Conservation (phyloP, 495 filamentous ascomycete species). For the Neurospora sp. region DNA sequence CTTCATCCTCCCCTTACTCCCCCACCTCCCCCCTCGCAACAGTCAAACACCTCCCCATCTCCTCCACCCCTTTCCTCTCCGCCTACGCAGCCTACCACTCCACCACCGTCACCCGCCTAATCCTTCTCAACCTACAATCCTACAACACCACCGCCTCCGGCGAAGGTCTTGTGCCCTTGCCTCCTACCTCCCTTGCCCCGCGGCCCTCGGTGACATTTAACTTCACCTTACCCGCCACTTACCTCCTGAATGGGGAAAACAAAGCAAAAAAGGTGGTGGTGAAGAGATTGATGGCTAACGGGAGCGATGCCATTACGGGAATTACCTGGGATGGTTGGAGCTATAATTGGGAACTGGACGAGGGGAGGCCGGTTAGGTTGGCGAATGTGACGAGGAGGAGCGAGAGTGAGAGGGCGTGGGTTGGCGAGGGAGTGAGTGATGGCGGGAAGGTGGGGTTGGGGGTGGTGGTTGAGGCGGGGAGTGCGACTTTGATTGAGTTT, state of each 20-base stretch:
- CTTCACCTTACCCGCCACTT: constrained; percentile 22
- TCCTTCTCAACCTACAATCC: constrained; percentile 48
- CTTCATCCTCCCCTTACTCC: constrained; percentile 12
- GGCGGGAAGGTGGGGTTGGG: constrained; percentile 35
- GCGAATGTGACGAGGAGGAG: constrained; percentile 40
- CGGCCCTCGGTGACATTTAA: constrained; percentile 27
- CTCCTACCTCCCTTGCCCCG: constrained; percentile 19
- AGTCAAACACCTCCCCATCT: constrained; percentile 35
- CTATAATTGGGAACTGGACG: constrained; percentile 51
- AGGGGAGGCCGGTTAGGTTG: constrained; percentile 46
- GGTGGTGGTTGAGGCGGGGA: constrained; percentile 35
- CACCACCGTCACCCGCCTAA: constrained; percentile 34
- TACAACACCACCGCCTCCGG: constrained; percentile 50
- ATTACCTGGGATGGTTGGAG: constrained; percentile 54
- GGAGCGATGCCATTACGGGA: constrained; percentile 52
- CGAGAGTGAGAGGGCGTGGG: constrained; percentile 36
- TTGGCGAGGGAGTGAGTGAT: constrained; percentile 27
- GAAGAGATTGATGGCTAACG: constrained; percentile 47
- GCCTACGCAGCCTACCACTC: constrained; percentile 52
- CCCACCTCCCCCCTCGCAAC: constrained; percentile 10
- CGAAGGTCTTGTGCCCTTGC: constrained; percentile 16
- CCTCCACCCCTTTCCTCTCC: constrained; percentile 35
- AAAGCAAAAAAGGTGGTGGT: constrained; percentile 20
- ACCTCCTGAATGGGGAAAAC: not conserved
- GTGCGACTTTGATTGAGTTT: constrained; percentile 42